Conservation (phyloP, 768 basidiomycete species). For the Mycena vulgaris region DNA sequence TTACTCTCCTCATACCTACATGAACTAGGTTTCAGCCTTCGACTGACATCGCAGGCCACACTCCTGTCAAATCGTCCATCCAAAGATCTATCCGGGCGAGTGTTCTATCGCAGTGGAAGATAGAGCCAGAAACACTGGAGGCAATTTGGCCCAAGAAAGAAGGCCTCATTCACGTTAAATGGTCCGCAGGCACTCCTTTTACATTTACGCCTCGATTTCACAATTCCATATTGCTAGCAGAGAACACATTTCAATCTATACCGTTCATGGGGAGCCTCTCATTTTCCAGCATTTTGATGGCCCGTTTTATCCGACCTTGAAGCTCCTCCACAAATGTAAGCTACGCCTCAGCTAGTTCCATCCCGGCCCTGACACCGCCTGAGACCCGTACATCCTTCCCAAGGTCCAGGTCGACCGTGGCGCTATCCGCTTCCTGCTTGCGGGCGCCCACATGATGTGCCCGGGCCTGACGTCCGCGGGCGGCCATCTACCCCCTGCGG, state of each 20-base stretch:
- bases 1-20: slow-evolving; percentile 36
- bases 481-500: slow-evolving; percentile 86
- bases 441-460: slow-evolving; percentile 97
- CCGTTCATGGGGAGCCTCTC: slow-evolving; percentile 87
- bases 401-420: slow-evolving; percentile 94
- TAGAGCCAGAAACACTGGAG: slow-evolving; percentile 87
- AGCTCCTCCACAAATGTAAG: slow-evolving; percentile 92
- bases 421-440: slow-evolving; percentile 96
- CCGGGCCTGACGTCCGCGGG: slow-evolving; percentile 96
- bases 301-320: slow-evolving; percentile 90
- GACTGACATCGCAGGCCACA: slow-evolving; percentile 90
- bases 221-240: slow-evolving; percentile 70
- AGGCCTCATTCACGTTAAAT: slow-evolving; percentile 92
- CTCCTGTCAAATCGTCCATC: slow-evolving; percentile 93
- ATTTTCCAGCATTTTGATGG: slow-evolving; percentile 99
- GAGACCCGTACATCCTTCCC: slow-evolving; percentile 94
- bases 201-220: slow-evolving; percentile 36
- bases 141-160: slow-evolving; percentile 99
- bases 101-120: slow-evolving; percentile 87
- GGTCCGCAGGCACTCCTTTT: slow-evolving; percentile 65
- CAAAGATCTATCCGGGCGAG: slow-evolving; percentile 89
- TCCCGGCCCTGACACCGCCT: slow-evolving; percentile 23
- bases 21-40: slow-evolving; percentile 74
- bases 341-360: slow-evolving; percentile 42
- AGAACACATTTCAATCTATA: slow-evolving; percentile 96